Conservation (phyloP, 345 rosid species). For the Citrus trifoliata region DNA sequence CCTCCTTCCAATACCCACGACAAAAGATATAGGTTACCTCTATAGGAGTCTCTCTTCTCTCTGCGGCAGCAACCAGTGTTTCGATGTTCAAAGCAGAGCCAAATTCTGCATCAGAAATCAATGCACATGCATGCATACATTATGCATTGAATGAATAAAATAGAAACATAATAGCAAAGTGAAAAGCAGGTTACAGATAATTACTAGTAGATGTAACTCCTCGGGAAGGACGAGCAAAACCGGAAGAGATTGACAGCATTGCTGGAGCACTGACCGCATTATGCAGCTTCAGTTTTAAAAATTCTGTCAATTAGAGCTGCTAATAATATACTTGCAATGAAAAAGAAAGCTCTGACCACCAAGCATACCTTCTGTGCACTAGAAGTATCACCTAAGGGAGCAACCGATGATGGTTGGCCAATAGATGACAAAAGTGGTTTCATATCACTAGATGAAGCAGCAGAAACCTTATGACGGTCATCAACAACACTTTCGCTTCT, state of each 20-base stretch:
- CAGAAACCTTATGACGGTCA: slow-evolving; percentile 48
- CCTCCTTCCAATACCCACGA: background rate
- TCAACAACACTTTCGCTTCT: slow-evolving; percentile 56
- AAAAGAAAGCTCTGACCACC: background rate
- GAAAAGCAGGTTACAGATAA: slow-evolving; percentile 17
- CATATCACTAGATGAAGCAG: slow-evolving; percentile 34
- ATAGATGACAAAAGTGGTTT: slow-evolving; percentile 42
- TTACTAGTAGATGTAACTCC: slow-evolving; percentile 79
- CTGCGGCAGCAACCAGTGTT: slow-evolving; percentile 96
- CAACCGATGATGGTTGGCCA: slow-evolving; percentile 41
- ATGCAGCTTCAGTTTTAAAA: slow-evolving; percentile 30
- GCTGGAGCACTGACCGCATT: slow-evolving; percentile 36
- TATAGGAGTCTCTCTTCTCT: slow-evolving; percentile 80
- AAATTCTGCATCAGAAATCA: slow-evolving; percentile 53
- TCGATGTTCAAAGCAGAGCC: slow-evolving; percentile 97
- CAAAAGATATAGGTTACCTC: slow-evolving; percentile 50
- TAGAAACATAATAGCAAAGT: background rate
- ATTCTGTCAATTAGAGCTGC: slow-evolving; percentile 2
- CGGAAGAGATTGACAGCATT: slow-evolving; percentile 51
- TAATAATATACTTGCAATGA: background rate
- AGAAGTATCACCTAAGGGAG: slow-evolving; percentile 46
- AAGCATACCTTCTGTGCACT: slow-evolving; percentile 53
- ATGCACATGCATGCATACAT: slow-evolving; percentile 1
- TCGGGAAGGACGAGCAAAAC: slow-evolving; percentile 64
- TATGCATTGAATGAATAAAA: background rate